Evolutionary conservation across 192 early-diverging fungal species (phyloP).

Genomic region (Allomyces arbusculus): DNA sequence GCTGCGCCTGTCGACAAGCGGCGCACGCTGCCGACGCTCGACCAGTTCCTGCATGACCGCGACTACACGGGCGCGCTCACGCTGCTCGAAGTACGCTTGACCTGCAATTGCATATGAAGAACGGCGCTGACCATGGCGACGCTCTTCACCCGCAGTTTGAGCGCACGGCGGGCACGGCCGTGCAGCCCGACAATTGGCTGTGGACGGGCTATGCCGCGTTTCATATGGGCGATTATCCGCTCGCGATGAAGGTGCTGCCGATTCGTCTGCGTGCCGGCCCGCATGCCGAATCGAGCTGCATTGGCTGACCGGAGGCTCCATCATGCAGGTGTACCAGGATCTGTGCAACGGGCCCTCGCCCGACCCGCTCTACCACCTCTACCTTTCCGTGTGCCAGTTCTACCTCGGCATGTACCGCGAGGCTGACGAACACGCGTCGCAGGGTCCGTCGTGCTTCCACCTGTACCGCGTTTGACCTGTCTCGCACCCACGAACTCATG

Average conservation of each 20-base stretch:
- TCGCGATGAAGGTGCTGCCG: conserved; percentile 24
- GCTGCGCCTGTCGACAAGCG: too few relatives aligned
- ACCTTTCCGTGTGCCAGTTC: conserved; percentile 34
- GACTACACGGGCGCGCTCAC: conserved; percentile 38
- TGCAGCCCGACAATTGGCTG: conserved; percentile 13
- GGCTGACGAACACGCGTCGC: conserved; percentile 33
- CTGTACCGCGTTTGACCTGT: too few relatives aligned
- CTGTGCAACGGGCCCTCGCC: not conserved
- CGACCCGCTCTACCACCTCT: conserved; percentile 27
- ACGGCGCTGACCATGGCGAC: not conserved
- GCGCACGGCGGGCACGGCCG: conserved; percentile 20
- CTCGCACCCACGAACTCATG: too few relatives aligned
- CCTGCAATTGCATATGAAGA: not conserved
- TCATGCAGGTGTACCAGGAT: too few relatives aligned
- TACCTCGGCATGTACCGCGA: conserved; percentile 40
- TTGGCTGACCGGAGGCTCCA: too few relatives aligned
- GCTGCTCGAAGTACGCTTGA: conserved; percentile 22
- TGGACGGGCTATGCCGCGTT: conserved; percentile 32
- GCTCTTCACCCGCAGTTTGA: conserved; percentile 18
- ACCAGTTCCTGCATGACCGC: conserved; percentile 25
- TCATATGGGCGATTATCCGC: conserved; percentile 30
- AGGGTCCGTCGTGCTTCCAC: conserved; percentile 8
- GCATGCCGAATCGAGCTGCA: too few relatives aligned
- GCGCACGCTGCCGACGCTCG: conserved; percentile 24
- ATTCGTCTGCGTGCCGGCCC: too few relatives aligned